phyloP scores from a whole-genome alignment of 352 stramenopile species.

The Phytophthora hybrid region DNA sequence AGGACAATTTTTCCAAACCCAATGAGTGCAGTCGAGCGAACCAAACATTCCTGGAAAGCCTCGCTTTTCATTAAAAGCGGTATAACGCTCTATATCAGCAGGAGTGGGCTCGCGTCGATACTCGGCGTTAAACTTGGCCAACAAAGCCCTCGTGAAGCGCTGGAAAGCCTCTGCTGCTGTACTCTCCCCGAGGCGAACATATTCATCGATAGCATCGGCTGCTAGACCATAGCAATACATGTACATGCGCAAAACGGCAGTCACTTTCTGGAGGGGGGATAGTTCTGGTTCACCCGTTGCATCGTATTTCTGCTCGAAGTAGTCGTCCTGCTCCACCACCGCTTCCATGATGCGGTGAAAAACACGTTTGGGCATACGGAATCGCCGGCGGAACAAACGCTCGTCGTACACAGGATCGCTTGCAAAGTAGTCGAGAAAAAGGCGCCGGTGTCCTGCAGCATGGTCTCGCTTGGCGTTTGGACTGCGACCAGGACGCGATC shows the following conservation, averaged over 20 bases:
- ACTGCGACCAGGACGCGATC: too few species aligned
- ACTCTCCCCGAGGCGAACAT: constrained; percentile 11
- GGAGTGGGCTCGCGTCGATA: constrained; percentile 22
- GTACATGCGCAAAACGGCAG: constrained; percentile 22
- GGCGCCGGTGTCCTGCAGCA: too few species aligned
- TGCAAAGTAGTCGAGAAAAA: too few species aligned
- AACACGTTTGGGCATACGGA: background rate
- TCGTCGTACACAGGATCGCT: background rate
- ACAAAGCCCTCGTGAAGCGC: constrained; percentile 8
- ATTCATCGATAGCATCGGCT: constrained; percentile 26
- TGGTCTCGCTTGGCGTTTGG: too few species aligned
- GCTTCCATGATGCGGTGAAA: background rate
- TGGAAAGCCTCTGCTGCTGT: constrained; percentile 21
- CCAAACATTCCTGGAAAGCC: constrained; percentile 41
- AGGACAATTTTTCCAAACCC: constrained; percentile 42
- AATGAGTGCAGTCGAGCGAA: constrained; percentile 39
- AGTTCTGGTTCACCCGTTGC: constrained; percentile 14
- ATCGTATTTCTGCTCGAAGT: background rate
- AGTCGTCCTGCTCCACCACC: background rate
- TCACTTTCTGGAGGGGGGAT: too few species aligned
- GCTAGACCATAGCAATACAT: constrained; percentile 26
- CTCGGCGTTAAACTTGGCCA: constrained; percentile 20
- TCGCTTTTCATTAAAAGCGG: background rate
- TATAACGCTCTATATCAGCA: constrained; percentile 17
- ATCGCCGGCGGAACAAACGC: background rate